Base-by-base conservation (phyloP, 2,329 filamentous ascomycete genomes). In the Aspergillus tamarii region DNA sequence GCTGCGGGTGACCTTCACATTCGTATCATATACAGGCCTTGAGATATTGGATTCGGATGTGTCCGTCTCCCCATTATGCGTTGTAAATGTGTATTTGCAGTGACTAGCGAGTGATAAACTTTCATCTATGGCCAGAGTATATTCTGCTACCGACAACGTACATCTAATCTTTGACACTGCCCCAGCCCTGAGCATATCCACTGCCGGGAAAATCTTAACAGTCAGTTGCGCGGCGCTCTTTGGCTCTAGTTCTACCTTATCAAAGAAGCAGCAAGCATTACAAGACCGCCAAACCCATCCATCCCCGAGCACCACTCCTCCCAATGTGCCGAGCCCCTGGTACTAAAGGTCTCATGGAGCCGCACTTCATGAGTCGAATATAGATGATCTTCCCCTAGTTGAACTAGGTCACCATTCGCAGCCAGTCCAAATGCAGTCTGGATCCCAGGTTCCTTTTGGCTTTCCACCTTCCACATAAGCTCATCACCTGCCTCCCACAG, bases 241-340 rank as follows among this genome's bases (percentile, higher is more conserved):
- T 26, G 26, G 26, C 5, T 26, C 26, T 26, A 54, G 26, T 5
- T 7, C 55, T 57, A 41, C 36, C 19, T 21, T 19, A 68, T 46
- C 39, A 70, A 61, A 60, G 77, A 79, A 70, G 81, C 80, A 72
- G 79, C 78, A 70, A 83, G 77, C 78, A 83, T 79, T 21, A 83
- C 73, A 64, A 84, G 71, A 3, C 74, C 76, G 16, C 81, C 81
- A 66, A 84, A 70, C 34, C 75, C 75, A 76, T 83, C 81, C 77
- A 82, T 82, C 4, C 79, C 80, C 6, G 76, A 72, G 60, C 79
- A 82, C 81, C 81, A 83, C 62, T 82, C 79, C 61, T 80, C 76
- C 81, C 80, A 83, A 64, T 70, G 74, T 28, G 64, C 10, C 14
- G 14, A 26, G 26, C 21, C 12, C 2, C 45, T 48, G 14, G 45